These are phyloP conservation scores for Ulota crispa DNA, from an alignment of 225 moss, liverwort and hornwort genomes.

Conservation along the genomic window DNA sequence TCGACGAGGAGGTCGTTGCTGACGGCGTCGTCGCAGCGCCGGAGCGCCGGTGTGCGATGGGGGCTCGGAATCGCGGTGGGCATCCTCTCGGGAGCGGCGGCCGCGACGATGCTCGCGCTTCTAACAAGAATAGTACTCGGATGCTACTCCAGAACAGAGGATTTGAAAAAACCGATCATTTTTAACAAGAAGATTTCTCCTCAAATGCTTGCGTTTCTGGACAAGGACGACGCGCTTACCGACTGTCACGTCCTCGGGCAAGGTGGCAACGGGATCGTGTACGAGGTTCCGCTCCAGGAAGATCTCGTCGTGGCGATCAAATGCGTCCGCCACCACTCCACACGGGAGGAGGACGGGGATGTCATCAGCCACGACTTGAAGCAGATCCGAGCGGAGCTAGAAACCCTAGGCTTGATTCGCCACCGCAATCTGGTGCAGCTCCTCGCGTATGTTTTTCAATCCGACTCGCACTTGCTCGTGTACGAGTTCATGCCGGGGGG, in stretches of 20 bases:
- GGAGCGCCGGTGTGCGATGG: constrained; percentile 58
- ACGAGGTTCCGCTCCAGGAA: constrained; percentile 47
- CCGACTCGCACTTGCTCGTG: constrained; percentile 60
- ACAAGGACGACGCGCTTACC: constrained; percentile 55
- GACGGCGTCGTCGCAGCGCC: constrained; percentile 10
- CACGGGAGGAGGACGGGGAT: constrained; percentile 3
- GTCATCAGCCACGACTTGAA: constrained; percentile 17
- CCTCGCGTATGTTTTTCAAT: constrained; percentile 61
- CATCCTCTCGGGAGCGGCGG: constrained; percentile 27
- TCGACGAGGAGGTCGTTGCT: constrained; percentile 24
- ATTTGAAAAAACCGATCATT: constrained; percentile 67
- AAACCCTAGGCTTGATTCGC: constrained; percentile 74
- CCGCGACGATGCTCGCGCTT: constrained; percentile 54
- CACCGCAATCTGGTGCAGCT: constrained; percentile 72
- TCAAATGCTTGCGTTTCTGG: constrained; percentile 67
- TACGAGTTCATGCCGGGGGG: constrained; percentile 70
- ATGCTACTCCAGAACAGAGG: constrained; percentile 37
- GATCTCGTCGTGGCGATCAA: constrained; percentile 69
- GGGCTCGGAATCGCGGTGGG: constrained; percentile 62
- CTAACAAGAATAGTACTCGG: constrained; percentile 34
- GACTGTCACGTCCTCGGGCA: constrained; percentile 50
- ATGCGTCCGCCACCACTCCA: constrained; percentile 25
- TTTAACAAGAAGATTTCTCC: constrained; percentile 68
- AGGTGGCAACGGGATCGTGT: constrained; percentile 74
- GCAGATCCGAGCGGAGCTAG: constrained; percentile 80